Percentiles rank a stretch among this genome's conserved stretches.
phyloP scores from a whole-genome alignment of 495 filamentous ascomycete genomes.

The Pyrenula massariospora region DNA sequence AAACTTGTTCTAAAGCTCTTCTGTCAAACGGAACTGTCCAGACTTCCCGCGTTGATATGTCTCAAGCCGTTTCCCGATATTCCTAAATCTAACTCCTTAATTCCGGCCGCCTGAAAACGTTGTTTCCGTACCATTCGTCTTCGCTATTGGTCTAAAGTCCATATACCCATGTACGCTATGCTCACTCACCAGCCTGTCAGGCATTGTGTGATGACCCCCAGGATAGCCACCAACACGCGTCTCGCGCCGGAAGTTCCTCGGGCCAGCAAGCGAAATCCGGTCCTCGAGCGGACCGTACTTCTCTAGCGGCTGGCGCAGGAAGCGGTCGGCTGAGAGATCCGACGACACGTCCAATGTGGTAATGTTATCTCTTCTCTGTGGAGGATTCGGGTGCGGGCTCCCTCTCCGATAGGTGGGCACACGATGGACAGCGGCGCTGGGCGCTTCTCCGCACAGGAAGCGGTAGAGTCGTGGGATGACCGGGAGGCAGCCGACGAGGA shows the following conservation, averaged over 20 bases:
- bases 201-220: background rate
- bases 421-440: background rate
- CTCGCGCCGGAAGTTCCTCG: background rate
- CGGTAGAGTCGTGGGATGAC: slow-evolving; percentile 2
- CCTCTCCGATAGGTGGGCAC: too few species aligned
- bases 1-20: too few species aligned
- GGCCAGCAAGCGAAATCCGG: background rate
- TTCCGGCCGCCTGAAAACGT: background rate
- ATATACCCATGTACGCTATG: background rate
- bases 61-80: too few species aligned
- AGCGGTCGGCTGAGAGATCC: background rate
- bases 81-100: too few species aligned
- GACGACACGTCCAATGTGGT: too few species aligned
- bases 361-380: too few species aligned
- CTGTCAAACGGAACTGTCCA: too few species aligned
- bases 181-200: too few species aligned
- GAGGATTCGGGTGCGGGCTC: too few species aligned
- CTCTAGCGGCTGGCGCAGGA: background rate
- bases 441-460: background rate
- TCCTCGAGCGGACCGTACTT: background rate
- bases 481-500: slow-evolving; percentile 4
- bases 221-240: background rate
- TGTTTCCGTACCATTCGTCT: background rate
- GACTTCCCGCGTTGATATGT: too few species aligned
- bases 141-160: background rate